Conservation (phyloP, 1,284 basidiomycete species). For the Apiotrichum brassicae region DNA sequence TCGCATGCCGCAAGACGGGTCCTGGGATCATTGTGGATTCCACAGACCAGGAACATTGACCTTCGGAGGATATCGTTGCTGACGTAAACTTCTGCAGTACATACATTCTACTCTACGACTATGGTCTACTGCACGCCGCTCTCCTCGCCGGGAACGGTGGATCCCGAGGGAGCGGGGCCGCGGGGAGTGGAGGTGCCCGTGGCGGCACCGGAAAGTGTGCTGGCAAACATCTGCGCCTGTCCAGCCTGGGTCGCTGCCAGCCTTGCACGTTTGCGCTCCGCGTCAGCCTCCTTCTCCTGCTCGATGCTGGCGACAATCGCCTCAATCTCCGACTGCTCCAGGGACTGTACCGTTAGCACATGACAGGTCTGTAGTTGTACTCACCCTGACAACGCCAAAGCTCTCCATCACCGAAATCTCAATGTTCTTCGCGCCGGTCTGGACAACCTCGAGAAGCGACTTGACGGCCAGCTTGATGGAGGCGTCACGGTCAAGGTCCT, state of each 20-base stretch:
- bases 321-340: constrained; percentile 81
- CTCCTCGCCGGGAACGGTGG: constrained; percentile 32
- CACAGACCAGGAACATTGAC: too few species aligned
- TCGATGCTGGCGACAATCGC: constrained; percentile 85
- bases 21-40: too few species aligned
- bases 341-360: constrained; percentile 54
- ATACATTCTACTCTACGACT: background rate
- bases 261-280: constrained; percentile 72
- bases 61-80: too few species aligned
- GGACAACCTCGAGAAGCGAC: constrained; percentile 65
- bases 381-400: constrained; percentile 80
- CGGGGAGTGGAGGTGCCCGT: constrained; percentile 22
- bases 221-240: constrained; percentile 42
- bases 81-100: background rate
- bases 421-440: constrained; percentile 57
- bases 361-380: constrained; percentile 30
- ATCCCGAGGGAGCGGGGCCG: constrained; percentile 17
- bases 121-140: constrained; percentile 37
- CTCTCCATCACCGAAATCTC: constrained; percentile 86
- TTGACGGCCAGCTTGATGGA: constrained; percentile 94
- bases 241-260: constrained; percentile 59
- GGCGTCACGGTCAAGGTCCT: constrained; percentile 79
- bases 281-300: constrained; percentile 92
- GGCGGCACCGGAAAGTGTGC: constrained; percentile 20
- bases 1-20: too few species aligned